Conservation (phyloP, 108 stramenopile genomes). For the Skeletonema potamos region DNA sequence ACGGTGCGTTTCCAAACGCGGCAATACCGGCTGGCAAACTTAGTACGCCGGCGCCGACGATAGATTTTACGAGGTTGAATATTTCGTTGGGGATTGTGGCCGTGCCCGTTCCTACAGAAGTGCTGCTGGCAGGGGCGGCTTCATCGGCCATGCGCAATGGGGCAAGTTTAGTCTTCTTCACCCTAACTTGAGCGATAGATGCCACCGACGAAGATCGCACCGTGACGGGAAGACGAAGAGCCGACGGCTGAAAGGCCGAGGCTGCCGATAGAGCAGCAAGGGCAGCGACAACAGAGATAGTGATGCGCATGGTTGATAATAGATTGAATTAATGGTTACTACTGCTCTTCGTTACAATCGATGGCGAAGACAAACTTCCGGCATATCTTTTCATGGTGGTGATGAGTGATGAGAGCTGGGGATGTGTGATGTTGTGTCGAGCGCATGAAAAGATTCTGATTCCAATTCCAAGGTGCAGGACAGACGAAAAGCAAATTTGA, state of each 20-base stretch:
- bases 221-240: background rate
- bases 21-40: constrained; percentile 91
- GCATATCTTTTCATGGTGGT: too few species aligned
- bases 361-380: too few species aligned
- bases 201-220: background rate
- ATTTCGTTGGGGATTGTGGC: constrained; percentile 73
- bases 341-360: too few species aligned
- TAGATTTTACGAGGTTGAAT: constrained; percentile 92
- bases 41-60: constrained; percentile 93
- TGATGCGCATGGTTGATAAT: background rate
- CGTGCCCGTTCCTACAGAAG: constrained; percentile 34
- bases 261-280: background rate
- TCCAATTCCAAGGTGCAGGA: too few species aligned
- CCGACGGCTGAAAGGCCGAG: background rate
- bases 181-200: too few species aligned
- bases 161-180: background rate
- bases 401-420: too few species aligned
- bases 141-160: background rate
- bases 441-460: too few species aligned
- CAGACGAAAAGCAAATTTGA: too few species aligned
- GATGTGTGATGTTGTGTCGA: too few species aligned
- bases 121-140: background rate
- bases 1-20: constrained; percentile 86
- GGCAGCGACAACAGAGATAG: background rate
- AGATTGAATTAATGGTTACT: too few species aligned